Evolutionary conservation across 2,329 filamentous ascomycete genomes (phyloP).

Genomic region (Colletotrichum brevisporum): DNA sequence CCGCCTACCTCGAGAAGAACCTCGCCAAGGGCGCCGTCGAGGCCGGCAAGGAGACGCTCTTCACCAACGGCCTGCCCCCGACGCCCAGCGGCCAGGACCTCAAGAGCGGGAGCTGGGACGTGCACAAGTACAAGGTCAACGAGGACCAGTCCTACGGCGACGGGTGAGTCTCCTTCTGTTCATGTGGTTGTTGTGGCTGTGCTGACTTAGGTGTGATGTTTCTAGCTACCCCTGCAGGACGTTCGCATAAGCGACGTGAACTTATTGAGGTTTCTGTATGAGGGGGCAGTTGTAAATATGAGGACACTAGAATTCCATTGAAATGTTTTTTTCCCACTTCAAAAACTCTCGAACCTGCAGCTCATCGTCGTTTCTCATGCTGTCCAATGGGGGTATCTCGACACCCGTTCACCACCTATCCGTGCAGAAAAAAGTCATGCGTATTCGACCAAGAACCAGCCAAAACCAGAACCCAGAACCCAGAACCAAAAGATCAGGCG

Average conservation of each 20-base stretch:
- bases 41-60: slow-evolving; percentile 67
- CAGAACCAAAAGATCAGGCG: not conserved
- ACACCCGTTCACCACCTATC: not conserved
- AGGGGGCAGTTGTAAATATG: slow-evolving; percentile 48
- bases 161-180: slow-evolving; percentile 66
- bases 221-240: slow-evolving; percentile 75
- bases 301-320: slow-evolving; percentile 48
- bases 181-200: slow-evolving; percentile 1
- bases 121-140: slow-evolving; percentile 77
- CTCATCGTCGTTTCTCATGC: not conserved
- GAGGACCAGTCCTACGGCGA: slow-evolving; percentile 79
- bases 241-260: slow-evolving; percentile 63
- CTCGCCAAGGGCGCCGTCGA: slow-evolving; percentile 65
- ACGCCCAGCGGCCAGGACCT: slow-evolving; percentile 79
- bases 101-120: slow-evolving; percentile 68
- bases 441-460: not conserved
- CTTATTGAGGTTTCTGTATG: slow-evolving; percentile 44
- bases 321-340: slow-evolving; percentile 20
- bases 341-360: not conserved
- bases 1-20: slow-evolving; percentile 78
- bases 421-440: not conserved
- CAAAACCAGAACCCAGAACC: slow-evolving; percentile 1
- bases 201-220: slow-evolving; percentile 47
- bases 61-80: slow-evolving; percentile 87
- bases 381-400: slow-evolving; percentile 20